Conservation (phyloP, 257 asterid species). For the Ajuga chamaepitys region DNA sequence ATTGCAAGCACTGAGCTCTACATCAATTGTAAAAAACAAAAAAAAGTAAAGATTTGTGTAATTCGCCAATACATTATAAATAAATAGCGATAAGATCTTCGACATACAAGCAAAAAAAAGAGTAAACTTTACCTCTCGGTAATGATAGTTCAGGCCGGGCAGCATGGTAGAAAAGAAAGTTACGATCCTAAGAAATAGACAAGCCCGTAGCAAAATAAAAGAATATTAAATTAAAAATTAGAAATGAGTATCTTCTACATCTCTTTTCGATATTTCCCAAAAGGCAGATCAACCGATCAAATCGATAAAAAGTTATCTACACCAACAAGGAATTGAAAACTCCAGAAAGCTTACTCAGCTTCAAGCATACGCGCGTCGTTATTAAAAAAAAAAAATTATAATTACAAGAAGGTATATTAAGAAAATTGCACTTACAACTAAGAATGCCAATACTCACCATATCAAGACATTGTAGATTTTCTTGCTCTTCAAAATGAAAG, state of each 20-base stretch:
- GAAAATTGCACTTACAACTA: slow-evolving; percentile 63
- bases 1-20: slow-evolving; percentile 97
- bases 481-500: slow-evolving; percentile 81
- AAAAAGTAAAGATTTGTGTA: no score
- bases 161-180: slow-evolving; percentile 91
- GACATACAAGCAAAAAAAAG: no score
- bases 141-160: slow-evolving; percentile 97
- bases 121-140: slow-evolving; percentile 70
- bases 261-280: not conserved
- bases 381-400: no score
- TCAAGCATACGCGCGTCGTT: not conserved
- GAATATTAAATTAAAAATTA: not conserved
- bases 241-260: not conserved
- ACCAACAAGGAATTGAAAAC: not conserved
- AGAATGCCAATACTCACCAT: slow-evolving; percentile 92
- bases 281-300: no score
- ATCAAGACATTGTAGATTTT: slow-evolving; percentile 81
- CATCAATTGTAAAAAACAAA: slow-evolving; percentile 19
- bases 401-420: no score
- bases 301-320: no score
- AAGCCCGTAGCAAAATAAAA: slow-evolving; percentile 51
- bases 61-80: slow-evolving; percentile 3
- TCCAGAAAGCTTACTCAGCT: not conserved
- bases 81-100: not conserved
- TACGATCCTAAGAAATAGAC: slow-evolving; percentile 82